Base-by-base conservation (phyloP, 2,329 filamentous ascomycete species). In the Penicillium expansum region DNA sequence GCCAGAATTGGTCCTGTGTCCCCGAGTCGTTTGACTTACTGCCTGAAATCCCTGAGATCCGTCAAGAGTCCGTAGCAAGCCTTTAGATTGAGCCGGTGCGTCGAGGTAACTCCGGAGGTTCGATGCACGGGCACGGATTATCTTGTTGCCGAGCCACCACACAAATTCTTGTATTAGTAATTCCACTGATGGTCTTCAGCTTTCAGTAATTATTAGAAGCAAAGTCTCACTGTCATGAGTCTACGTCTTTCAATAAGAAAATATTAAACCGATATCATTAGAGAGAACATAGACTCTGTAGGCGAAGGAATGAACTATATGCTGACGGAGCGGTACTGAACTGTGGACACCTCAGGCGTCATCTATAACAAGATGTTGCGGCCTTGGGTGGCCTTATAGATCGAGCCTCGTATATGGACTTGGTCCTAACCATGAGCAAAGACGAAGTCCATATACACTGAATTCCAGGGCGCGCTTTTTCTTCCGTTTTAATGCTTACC, bases 51-150 rank as follows among this genome's bases (percentile, higher is more conserved):
- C 50, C 33, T 37, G 39, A 48, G 43, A 55, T 53, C 44, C 45
- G 56, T 62, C 57, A 55, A 58, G 50, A 51, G 56, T 57, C 53
- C 52, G 48, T 56, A 44, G 48, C 48, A 35, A 49, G 22, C 44
- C 52, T 56, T 39, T 38, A 43, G 30, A 49, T 56, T 43, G 44
- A 61, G 55, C 53, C 51, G 62, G 59, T 52, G 57, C 52, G 55
- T 57, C 44, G 53, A 52, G 61, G 54, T 52, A 53, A 50, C 50
- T 35, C 48, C 56, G 59, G 57, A 61, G 58, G 62, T 65, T 57
- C 53, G 48, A 44, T 18, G 24, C 5, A 22, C 37, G 49, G 52
- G 41, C 2, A 18, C 59, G 61, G 59, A 62, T 50, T 54, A 62
- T 55, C 33, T 37, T 58, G 14, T n/a, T 14, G 18, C 59, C 61